Percentiles rank a stretch among this genome's conserved stretches.
phyloP scores from a whole-genome alignment of 169 alveolate species.

The Eimeria tenella region DNA sequence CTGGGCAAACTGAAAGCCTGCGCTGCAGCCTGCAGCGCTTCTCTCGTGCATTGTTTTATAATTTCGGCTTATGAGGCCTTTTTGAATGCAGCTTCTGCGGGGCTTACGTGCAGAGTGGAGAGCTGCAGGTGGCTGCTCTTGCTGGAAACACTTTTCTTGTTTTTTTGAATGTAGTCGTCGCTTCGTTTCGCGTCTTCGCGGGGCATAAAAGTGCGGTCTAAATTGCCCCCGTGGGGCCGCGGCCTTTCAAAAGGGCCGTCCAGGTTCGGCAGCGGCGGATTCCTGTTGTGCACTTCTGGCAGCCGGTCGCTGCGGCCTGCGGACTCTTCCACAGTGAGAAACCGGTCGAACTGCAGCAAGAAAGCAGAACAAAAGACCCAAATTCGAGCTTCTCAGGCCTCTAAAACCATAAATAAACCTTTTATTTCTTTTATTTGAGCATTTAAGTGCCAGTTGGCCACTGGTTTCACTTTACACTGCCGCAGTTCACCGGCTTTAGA shows the following conservation, averaged over 20 bases:
- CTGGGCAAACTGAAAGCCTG: too few species aligned
- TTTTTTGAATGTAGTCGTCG: neutral
- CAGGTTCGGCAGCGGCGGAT: conserved; percentile 83
- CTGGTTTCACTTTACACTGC: too few species aligned
- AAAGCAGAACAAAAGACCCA: neutral
- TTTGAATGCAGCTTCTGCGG: too few species aligned
- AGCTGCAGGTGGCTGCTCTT: conserved; percentile 13
- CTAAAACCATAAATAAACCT: too few species aligned
- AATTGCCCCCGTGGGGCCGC: neutral
- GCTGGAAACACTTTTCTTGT: neutral
- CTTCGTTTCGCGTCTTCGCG: neutral
- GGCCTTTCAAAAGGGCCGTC: conserved; percentile 83
- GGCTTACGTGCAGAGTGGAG: conserved; percentile 9
- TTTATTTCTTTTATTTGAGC: too few species aligned
- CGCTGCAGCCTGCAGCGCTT: too few species aligned
- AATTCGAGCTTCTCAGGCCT: neutral
- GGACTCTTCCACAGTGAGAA: conserved; percentile 81
- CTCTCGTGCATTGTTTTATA: too few species aligned
- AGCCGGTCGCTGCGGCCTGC: conserved; percentile 81
- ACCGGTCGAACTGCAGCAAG: conserved; percentile 79
- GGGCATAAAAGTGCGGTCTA: neutral
- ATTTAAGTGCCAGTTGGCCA: too few species aligned
- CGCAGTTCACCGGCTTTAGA: too few species aligned
- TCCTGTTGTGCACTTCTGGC: conserved; percentile 80
- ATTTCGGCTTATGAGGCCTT: too few species aligned